phyloP scores from a whole-genome alignment of 2,329 filamentous ascomycete species.

The Orbilia quercus region DNA sequence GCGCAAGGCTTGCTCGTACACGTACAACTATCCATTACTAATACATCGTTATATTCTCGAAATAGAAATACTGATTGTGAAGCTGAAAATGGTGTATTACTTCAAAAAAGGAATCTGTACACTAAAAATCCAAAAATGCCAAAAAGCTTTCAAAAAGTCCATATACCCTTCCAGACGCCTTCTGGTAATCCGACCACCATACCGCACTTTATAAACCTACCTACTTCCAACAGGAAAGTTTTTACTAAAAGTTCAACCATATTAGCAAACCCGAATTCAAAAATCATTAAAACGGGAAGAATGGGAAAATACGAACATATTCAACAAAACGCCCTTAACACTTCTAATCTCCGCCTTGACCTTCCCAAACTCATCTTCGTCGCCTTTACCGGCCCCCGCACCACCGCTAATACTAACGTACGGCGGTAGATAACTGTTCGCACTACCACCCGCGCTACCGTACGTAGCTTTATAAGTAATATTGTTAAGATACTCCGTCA shows the following conservation, averaged over 20 bases:
- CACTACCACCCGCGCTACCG: constrained; percentile 57
- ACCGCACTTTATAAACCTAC: constrained; percentile 7
- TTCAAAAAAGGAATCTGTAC: background rate
- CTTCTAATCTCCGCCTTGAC: constrained; percentile 80
- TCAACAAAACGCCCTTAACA: constrained; percentile 81
- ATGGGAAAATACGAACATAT: constrained; percentile 57
- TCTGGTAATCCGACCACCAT: constrained; percentile 2
- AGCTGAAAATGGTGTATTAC: background rate
- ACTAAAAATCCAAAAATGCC: background rate
- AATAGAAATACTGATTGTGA: background rate
- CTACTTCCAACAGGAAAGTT: constrained; percentile 58
- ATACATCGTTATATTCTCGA: background rate
- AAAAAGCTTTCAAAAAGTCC: background rate
- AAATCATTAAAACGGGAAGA: background rate
- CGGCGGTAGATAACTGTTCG: constrained; percentile 61
- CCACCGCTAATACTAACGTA: constrained; percentile 65
- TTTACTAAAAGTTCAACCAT: constrained; percentile 52
- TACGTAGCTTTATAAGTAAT: constrained; percentile 67
- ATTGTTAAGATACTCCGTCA: constrained; percentile 75
- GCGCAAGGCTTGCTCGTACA: too few relatives aligned
- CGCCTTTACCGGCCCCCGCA: constrained; percentile 68
- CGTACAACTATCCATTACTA: too few relatives aligned
- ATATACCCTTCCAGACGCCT: constrained; percentile 15
- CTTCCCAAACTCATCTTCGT: constrained; percentile 76
- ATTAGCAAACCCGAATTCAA: constrained; percentile 1